Conservation (phyloP, 257 asterid species). For the Paraleonurus japonicus region DNA sequence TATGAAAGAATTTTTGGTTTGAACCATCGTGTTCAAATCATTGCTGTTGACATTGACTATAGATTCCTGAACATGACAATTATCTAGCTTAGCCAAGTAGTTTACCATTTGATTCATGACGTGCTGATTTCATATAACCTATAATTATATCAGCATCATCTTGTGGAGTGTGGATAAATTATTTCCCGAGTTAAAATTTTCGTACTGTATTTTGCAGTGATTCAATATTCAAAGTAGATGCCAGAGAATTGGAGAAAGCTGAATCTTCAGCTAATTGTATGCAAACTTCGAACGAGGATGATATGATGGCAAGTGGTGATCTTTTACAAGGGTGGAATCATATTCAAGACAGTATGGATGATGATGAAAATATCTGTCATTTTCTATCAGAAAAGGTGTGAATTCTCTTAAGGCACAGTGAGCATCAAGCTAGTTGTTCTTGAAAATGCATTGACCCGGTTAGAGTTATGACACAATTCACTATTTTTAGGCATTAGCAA, state of each 20-base stretch:
- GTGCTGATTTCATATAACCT: background rate
- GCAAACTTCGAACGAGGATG: slow-evolving; percentile 25
- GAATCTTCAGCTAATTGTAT: slow-evolving; percentile 21
- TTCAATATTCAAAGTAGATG: slow-evolving; percentile 37
- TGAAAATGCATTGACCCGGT: slow-evolving; percentile 9
- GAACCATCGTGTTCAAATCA: background rate
- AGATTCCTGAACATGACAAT: background rate
- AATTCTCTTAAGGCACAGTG: slow-evolving; percentile 10
- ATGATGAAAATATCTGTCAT: background rate
- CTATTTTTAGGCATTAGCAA: background rate
- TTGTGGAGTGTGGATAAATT: background rate
- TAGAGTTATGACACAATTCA: background rate
- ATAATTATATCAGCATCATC: slow-evolving; percentile 5
- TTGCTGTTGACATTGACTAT: background rate
- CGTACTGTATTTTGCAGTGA: slow-evolving; percentile 32
- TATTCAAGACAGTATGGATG: slow-evolving; percentile 20
- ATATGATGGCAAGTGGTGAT: slow-evolving; percentile 26
- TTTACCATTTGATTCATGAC: slow-evolving; percentile 5
- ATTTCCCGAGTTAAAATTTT: background rate
- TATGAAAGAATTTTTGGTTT: background rate
- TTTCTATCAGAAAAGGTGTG: slow-evolving; percentile 32
- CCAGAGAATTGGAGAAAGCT: slow-evolving; percentile 18
- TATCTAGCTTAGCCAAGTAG: background rate
- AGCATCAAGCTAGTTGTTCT: background rate
- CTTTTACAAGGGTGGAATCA: slow-evolving; percentile 17